Base-by-base conservation (phyloP, 176 grass and related monocot species). In the Oryza officinalis region DNA sequence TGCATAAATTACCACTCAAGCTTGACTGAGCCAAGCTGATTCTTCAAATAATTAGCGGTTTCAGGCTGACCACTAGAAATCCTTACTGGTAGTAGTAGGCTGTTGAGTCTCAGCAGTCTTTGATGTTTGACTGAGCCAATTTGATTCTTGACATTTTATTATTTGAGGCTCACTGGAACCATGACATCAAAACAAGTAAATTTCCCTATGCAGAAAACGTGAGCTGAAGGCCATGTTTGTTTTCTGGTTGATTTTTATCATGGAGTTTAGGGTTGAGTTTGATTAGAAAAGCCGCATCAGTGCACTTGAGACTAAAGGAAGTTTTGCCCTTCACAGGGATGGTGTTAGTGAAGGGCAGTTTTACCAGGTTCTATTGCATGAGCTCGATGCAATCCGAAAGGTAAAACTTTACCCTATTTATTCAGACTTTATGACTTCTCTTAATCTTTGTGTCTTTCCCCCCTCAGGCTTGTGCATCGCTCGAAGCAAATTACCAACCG, bases 321-420 rank as follows among this genome's bases (percentile, higher is more conserved):
- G 70, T 38, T 38, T 65, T 32, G 8, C 46, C 27, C 75, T 79
- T 73, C 30, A 41, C 78, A 97, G 95, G 68, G 95, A 94, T 79
- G 92, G 95, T 65, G 95, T 97, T 8, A 97, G 95, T 47, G 95
- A 94, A 85, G 92, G 95, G 8, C 95, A 97, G 63, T 97, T 97
- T 69, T 94, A 94, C 79, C 95, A 94, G 75, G 95, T 97, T 82
- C 79, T 97, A 18, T 66, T 97, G 69, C 65, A 91, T 65, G 95
- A 97, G 72, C 87, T 97, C n/a, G 87, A 93, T 64, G 92, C 95
- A 1, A 97, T 97, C 71, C 88, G 90, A 72, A 93, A 93, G 78
- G 95, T 93, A 83, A 10, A 10, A 69, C 28, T 43, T 37, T 44
- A 13, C n/a, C 63, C 14, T 46, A 23, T 22, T 50, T 41, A n/a